phyloP scores from a whole-genome alignment of 2,329 filamentous ascomycete species.

The Daldinia sp. region DNA sequence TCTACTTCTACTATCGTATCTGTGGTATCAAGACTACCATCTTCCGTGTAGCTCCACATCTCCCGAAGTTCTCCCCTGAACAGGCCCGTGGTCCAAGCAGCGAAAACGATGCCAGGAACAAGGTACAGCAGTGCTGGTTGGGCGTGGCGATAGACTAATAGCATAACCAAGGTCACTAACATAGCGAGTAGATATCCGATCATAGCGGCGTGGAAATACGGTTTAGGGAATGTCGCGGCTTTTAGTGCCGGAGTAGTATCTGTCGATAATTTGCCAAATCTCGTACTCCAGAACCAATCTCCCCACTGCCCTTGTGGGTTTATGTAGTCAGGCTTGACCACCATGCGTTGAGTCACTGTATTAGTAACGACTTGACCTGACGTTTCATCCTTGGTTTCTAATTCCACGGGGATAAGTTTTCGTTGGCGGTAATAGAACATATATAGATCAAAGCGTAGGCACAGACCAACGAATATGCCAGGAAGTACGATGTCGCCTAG shows the following conservation, averaged over 20 bases:
- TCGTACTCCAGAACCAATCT: constrained; percentile 80
- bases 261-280: constrained; percentile 47
- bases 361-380: constrained; percentile 54
- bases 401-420: constrained; percentile 58
- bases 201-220: constrained; percentile 85
- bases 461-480: constrained; percentile 88
- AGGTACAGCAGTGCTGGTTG: constrained; percentile 94
- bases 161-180: constrained; percentile 78
- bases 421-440: constrained; percentile 80
- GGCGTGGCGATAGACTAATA: constrained; percentile 82
- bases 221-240: constrained; percentile 76
- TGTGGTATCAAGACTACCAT: constrained; percentile 66
- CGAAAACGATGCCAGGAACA: constrained; percentile 83
- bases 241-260: constrained; percentile 53
- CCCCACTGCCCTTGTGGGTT: constrained; percentile 82
- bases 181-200: constrained; percentile 83
- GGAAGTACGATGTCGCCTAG: constrained; percentile 95
- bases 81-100: constrained; percentile 80
- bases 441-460: constrained; percentile 91
- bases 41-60: constrained; percentile 88
- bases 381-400: constrained; percentile 50
- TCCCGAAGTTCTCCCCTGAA: constrained; percentile 76
- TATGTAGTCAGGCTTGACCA: constrained; percentile 65
- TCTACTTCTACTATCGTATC: constrained; percentile 69
- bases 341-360: constrained; percentile 57